phyloP scores from a whole-genome alignment of 2,329 filamentous ascomycete genomes.

The Dactylonectria estremocensis region DNA sequence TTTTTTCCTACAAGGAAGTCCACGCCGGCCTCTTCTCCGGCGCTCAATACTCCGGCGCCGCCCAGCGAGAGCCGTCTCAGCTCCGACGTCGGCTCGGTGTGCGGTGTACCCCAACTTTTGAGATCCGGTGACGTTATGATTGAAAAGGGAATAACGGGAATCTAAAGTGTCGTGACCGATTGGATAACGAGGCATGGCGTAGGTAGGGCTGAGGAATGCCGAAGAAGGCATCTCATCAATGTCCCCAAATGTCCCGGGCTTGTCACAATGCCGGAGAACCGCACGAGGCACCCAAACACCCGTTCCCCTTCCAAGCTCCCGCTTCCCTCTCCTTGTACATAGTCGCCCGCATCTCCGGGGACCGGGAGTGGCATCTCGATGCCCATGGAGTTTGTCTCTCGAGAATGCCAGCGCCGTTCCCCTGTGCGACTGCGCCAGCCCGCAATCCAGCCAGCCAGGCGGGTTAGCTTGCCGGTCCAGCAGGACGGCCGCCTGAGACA shows the following conservation, averaged over 20 bases:
- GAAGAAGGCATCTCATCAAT: slow-evolving; percentile 36
- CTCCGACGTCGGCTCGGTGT: slow-evolving; percentile 48
- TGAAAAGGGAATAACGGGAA: slow-evolving; percentile 26
- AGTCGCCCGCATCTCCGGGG: slow-evolving; percentile 18
- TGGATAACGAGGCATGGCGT: slow-evolving; percentile 22
- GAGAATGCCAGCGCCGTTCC: slow-evolving; percentile 1
- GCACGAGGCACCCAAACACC: slow-evolving; percentile 6
- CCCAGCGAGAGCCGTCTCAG: slow-evolving; percentile 28
- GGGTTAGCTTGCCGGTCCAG: slow-evolving; percentile 17
- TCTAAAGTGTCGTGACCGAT: slow-evolving; percentile 26
- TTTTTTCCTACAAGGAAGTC: slow-evolving; percentile 30
- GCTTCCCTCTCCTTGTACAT: slow-evolving; percentile 2
- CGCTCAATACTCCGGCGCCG: slow-evolving; percentile 12
- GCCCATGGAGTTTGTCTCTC: slow-evolving; percentile 20
- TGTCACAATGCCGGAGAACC: slow-evolving; percentile 11
- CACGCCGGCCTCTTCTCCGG: slow-evolving; percentile 33
- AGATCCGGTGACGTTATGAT: slow-evolving; percentile 32
- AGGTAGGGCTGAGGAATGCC: slow-evolving; percentile 42
- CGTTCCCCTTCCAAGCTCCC: slow-evolving; percentile 6
- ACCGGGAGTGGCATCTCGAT: slow-evolving; percentile 28
- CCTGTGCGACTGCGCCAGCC: slow-evolving; percentile 8
- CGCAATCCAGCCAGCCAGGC: slow-evolving; percentile 9
- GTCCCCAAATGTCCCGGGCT: slow-evolving; percentile 3
- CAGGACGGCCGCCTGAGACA: slow-evolving; percentile 29
- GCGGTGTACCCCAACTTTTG: slow-evolving; percentile 31